Conservation (phyloP, 2,329 filamentous ascomycete genomes). For the Sclerotinia trifoliorum region DNA sequence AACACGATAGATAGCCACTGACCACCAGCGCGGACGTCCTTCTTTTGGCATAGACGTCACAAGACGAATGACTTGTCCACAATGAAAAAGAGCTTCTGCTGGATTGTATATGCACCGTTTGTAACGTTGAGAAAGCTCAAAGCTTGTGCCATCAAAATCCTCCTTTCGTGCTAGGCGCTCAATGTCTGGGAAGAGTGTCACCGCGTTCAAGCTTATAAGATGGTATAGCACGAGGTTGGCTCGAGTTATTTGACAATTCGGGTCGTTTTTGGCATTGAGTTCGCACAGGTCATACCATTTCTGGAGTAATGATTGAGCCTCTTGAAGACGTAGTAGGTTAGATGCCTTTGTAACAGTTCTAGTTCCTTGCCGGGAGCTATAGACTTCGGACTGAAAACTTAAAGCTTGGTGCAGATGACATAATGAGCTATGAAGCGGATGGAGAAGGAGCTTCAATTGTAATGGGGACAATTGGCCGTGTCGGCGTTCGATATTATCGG, state of each 20-base stretch:
- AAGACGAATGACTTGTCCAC: constrained; percentile 64
- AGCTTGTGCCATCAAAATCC: constrained; percentile 51
- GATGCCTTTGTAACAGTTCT: constrained; percentile 58
- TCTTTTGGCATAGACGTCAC: constrained; percentile 59
- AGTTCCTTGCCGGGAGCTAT: constrained; percentile 44
- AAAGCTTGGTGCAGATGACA: constrained; percentile 64
- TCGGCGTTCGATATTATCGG: constrained; percentile 57
- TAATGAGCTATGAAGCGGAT: constrained; percentile 65
- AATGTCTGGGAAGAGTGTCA: constrained; percentile 66
- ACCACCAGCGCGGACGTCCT: constrained; percentile 67
- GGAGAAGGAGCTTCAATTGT: constrained; percentile 65
- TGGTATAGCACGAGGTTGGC: constrained; percentile 69
- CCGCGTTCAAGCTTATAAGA: constrained; percentile 66
- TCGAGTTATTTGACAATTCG: constrained; percentile 58
- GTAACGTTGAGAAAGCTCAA: constrained; percentile 55
- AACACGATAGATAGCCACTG: constrained; percentile 67
- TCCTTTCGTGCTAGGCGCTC: constrained; percentile 65
- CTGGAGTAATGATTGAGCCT: constrained; percentile 62
- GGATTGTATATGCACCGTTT: constrained; percentile 63
- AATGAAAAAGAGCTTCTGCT: constrained; percentile 65
- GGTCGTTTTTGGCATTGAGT: constrained; percentile 54
- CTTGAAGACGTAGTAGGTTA: constrained; percentile 59
- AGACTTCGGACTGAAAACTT: constrained; percentile 60
- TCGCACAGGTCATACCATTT: constrained; percentile 67
- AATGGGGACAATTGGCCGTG: constrained; percentile 48